Base-by-base conservation (phyloP, 2,329 filamentous ascomycete species). In the Epichloe bromicola region DNA sequence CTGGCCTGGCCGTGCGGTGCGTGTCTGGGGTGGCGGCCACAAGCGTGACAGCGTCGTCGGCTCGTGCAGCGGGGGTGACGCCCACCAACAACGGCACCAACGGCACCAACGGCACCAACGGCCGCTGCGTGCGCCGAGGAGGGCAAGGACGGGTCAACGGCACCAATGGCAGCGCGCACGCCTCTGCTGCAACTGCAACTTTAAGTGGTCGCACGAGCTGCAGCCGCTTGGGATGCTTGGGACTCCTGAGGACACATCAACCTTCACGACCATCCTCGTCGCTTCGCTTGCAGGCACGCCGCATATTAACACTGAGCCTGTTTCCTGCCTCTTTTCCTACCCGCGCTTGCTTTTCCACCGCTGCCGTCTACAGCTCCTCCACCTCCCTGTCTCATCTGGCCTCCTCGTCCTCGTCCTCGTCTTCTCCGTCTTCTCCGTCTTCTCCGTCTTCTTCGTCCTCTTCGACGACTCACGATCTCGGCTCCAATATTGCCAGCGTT, bases 1-100 rank as follows among this genome's bases (percentile, higher is more conserved):
- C 57, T 57, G 59, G 61, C 58, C 56, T 61, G 53, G 59, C 58
- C 55, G 57, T 59, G 46, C 52, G 53, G 51, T 53, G 49, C 52
- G 26, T 17, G 17, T 12, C 43, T 19, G 43, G 30, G 11, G 7
- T 17, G 30, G n/a, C 43, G 49, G 26, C 26, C 26, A 30, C 8
- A 30, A 30, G 2, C 15, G n/a, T 37, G 34, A 39, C 17, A 17
- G 26, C 43, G 50, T 50, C 53, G 39, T 6, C 26, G 36, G 45
- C 30, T 42, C 17, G 10, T 34, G 12, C 33, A 30, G 26, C 26
- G 26, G 26, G 26, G 26, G 26, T 10, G 26, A 30, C 26, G 26
- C 26, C 26, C 26, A 43, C 23, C 20, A n/a, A n/a, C n/a, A 26
- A 19, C 19, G 23, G 23, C 41, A 11, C 3, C 41, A 17, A 15